Evolutionary conservation across 805 yeast genomes (phyloP), one percentile per base, ranked within the genome.

Genomic region (Ogataea sp.): DNA sequence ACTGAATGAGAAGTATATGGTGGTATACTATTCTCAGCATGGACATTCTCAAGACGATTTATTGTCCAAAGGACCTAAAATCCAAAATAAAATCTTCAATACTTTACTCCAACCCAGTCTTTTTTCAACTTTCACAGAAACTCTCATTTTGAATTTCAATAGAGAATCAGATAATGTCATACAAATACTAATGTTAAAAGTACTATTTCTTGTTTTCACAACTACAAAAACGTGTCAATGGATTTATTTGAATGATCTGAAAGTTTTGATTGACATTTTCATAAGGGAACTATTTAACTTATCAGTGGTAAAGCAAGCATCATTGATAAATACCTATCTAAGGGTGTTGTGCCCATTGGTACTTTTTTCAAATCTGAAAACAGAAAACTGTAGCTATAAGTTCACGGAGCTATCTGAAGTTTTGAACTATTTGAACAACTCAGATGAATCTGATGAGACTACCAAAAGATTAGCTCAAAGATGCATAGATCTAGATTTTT

Each of bases 1-100:
- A 1, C 64, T 89, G 20, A 89, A 89, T 59, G 96, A 89, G 55
- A 96, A 89, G 59, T 89, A 77, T 58, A 76, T 89, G 80, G 81
- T 86, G 30, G 62, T 75, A 44, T 66, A 48, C 57, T 70, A 47
- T 50, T 68, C 52, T 21, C 16, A 27, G 16, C 8, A n/a, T 18
- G 16, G 27, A 34, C 13, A 25, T 7, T 21, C 20, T 13, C n/a
- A 24, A 5, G 8, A n/a, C 3, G 29, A n/a, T n/a, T n/a, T n/a
- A n/a, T n/a, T n/a, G n/a, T n/a, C n/a, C n/a, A n/a, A n/a, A n/a
- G n/a, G n/a, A n/a, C n/a, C n/a, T n/a, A n/a, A n/a, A n/a, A n/a
- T n/a, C n/a, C n/a, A n/a, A 16, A 73, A 78, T 49, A 72, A 71
- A 42, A 81, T 84, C 2, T 75, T 83, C 50, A 65, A 69, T 4